Evolutionary conservation across 306 rosid species (phyloP).

Genomic region (Vigna hirtella): DNA sequence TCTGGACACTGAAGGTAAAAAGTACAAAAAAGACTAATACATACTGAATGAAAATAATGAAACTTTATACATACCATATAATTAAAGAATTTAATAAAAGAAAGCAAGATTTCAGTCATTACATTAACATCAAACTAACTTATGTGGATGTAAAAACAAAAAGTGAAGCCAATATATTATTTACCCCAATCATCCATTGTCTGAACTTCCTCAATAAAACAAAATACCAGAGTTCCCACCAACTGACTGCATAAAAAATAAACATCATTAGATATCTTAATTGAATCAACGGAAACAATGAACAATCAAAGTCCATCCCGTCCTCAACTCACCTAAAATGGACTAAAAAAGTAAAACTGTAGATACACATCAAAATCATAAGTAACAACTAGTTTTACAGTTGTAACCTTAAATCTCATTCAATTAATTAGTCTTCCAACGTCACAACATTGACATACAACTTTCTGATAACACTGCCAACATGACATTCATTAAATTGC

Average conservation of each 20-base stretch:
- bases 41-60: not conserved
- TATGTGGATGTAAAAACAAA: not conserved
- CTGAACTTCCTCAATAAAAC: conserved; percentile 23
- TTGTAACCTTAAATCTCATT: not conserved
- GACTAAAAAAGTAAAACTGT: not conserved
- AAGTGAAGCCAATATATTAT: conserved; percentile 16
- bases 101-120: not conserved
- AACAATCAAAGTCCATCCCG: not conserved
- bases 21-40: not conserved
- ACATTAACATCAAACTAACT: too few relatives aligned
- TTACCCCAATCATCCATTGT: conserved; percentile 87
- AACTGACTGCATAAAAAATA: conserved; percentile 31
- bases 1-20: not conserved
- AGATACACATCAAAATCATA: not conserved
- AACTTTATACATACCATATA: not conserved
- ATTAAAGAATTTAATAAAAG: not conserved
- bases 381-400: not conserved
- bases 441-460: not conserved
- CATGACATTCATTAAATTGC: not conserved
- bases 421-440: not conserved
- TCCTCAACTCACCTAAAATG: not conserved
- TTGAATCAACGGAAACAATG: not conserved
- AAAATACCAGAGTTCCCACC: conserved; percentile 24
- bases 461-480: not conserved
- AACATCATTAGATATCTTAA: conserved; percentile 12